Evolutionary conservation across 1,139 yeast species (phyloP).

Genomic region (Meyerozyma guilliermondii): DNA sequence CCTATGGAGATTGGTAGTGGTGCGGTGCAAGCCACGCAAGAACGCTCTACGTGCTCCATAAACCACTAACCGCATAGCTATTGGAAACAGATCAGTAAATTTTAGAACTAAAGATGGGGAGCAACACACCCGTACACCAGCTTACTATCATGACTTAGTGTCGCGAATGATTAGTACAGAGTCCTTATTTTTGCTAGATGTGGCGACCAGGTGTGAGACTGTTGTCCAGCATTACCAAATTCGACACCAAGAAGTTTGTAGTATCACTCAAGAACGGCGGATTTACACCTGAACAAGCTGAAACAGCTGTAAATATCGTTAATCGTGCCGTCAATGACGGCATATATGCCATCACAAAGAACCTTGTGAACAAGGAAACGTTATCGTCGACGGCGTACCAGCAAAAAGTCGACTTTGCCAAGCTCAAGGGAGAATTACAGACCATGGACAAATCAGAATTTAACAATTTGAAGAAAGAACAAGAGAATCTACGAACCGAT

Average conservation of each 20-base stretch:
- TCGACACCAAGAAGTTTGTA: slow-evolving; percentile 77
- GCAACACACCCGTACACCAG: too few relatives aligned
- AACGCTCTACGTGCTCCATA: not conserved
- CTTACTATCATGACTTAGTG: not conserved
- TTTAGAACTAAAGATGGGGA: too few relatives aligned
- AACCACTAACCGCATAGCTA: not conserved
- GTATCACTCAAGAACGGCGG: slow-evolving; percentile 66
- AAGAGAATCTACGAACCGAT: slow-evolving; percentile 79
- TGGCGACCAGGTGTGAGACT: slow-evolving; percentile 8
- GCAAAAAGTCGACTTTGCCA: slow-evolving; percentile 94
- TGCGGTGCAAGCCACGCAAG: not conserved
- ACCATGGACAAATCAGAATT: slow-evolving; percentile 86
- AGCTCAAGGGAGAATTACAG: slow-evolving; percentile 84
- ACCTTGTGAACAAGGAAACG: slow-evolving; percentile 76
- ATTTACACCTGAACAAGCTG: slow-evolving; percentile 72
- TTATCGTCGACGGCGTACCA: slow-evolving; percentile 84
- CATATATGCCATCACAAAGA: slow-evolving; percentile 65
- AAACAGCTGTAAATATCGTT: slow-evolving; percentile 72
- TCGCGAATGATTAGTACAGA: not conserved
- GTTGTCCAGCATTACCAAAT: slow-evolving; percentile 42
- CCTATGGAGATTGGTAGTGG: not conserved
- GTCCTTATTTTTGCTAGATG: not conserved
- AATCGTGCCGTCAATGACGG: slow-evolving; percentile 80
- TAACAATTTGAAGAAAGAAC: slow-evolving; percentile 77
- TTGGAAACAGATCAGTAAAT: not conserved